Evolutionary conservation across 495 filamentous ascomycete genomes (phyloP).

Genomic region (Neurospora sp.): DNA sequence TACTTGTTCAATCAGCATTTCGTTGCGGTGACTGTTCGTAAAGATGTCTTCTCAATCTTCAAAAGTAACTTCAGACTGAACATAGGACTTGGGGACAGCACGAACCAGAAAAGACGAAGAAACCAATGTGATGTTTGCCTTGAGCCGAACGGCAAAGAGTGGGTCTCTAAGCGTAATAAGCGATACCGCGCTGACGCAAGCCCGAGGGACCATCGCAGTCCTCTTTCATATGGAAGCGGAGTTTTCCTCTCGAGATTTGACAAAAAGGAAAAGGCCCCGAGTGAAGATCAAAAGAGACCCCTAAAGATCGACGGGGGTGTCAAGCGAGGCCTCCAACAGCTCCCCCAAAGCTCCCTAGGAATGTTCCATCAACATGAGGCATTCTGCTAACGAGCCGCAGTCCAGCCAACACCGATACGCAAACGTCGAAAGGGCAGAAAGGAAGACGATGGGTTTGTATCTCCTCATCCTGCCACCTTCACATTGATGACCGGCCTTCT

Average conservation of each 20-base stretch:
- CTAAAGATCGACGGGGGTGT: neutral
- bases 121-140: neutral
- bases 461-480: neutral
- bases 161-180: neutral
- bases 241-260: neutral
- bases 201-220: neutral
- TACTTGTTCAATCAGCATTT: neutral
- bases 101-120: neutral
- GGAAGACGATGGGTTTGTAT: neutral
- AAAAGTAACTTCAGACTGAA: neutral
- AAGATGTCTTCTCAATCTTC: neutral
- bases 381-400: neutral
- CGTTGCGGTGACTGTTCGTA: neutral
- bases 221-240: neutral
- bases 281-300: neutral
- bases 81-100: no score
- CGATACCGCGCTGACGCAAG: neutral
- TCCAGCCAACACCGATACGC: neutral
- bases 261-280: neutral
- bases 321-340: neutral
- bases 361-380: neutral
- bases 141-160: neutral
- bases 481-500: neutral
- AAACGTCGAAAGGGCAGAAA: neutral
- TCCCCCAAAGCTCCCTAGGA: neutral